Evolutionary conservation across 2,329 filamentous ascomycete species (phyloP).

Genomic region (Trichophyton verrucosum): DNA sequence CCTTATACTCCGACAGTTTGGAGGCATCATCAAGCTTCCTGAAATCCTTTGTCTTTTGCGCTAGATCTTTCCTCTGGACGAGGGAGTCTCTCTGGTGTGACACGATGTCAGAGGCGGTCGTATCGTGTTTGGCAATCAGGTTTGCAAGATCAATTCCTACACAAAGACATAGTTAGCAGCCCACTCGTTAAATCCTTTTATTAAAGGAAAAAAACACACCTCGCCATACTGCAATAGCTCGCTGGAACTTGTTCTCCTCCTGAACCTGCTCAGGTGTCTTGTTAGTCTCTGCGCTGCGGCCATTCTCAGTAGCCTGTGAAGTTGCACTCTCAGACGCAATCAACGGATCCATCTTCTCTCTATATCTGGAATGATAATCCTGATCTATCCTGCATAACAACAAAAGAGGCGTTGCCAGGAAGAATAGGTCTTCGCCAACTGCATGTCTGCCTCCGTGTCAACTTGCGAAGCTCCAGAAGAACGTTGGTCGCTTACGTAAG

Average conservation of each 20-base stretch:
- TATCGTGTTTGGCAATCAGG: conserved; percentile 75
- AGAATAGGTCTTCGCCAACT: not conserved
- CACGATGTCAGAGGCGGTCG: conserved; percentile 89
- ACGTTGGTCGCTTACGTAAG: conserved; percentile 8
- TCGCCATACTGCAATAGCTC: conserved; percentile 90
- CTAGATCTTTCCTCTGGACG: conserved; percentile 87
- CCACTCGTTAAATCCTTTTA: not conserved
- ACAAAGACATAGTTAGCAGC: conserved; percentile 5
- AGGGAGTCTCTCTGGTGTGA: conserved; percentile 89
- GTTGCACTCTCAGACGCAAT: conserved; percentile 30
- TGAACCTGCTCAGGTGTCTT: conserved; percentile 22
- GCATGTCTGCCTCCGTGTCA: not conserved
- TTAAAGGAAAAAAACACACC: conserved; percentile 43
- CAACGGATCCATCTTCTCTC: conserved; percentile 31
- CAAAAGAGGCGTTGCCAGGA: not conserved
- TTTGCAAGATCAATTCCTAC: conserved; percentile 75
- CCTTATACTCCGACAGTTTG: conserved; percentile 82
- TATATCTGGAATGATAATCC: not conserved
- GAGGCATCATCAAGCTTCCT: conserved; percentile 79
- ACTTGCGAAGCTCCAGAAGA: conserved; percentile 6
- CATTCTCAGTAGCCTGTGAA: conserved; percentile 13
- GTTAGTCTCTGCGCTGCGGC: conserved; percentile 17
- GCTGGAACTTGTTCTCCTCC: conserved; percentile 86
- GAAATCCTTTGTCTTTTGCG: conserved; percentile 99
- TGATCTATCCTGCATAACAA: not conserved